Base-by-base conservation (phyloP, 1,139 yeast species). In the Pichia sp. region DNA sequence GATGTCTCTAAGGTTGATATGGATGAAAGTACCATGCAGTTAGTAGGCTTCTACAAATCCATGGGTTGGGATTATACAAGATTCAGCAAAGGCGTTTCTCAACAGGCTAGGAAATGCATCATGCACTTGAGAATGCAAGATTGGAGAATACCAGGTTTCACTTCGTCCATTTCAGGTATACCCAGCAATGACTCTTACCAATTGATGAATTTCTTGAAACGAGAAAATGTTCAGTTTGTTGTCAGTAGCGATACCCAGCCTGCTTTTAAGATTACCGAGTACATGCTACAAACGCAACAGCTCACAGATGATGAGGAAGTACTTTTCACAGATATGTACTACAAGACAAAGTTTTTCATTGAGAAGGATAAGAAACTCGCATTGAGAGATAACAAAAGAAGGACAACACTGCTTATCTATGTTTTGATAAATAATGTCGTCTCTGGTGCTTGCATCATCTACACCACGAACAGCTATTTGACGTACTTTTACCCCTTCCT, bases 371-470 rank as follows among this genome's bases (percentile, higher is more conserved):
- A 15, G 3, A 15, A 18, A 8, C 29, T 27, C 12, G 10, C 13
- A 5, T 9, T 6, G 2, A 6, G 4, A 12, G 9, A 17, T 3
- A 22, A 29, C 13, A 33, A 18, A n/a, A 19, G 27, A 14, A 23
- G 35, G 17, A 37, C 27, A 12, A 45, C 47, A 16, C 34, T 47
- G 8, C 64, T 63, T 12, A 65, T 76, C 17, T 69, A 76, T 29
- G 72, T 71, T 32, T 79, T 81, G 0, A 56, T 74, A 35, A 79
- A 74, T 44, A 77, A 79, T 7, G 62, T 63, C 27, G 69, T 74
- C 5, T 70, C 73, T 40, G 84, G 83, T 3, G 63, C 75, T 34
- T 63, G 74, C 18, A 64, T 76, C 10, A 53, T 75, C 22, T 76
- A 75, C 52, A 72, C 75, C 32, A 68, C 65, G 43, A 63, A 62